Evolutionary conservation across 306 rosid species (phyloP).

Genomic region (Sindora glabra): DNA sequence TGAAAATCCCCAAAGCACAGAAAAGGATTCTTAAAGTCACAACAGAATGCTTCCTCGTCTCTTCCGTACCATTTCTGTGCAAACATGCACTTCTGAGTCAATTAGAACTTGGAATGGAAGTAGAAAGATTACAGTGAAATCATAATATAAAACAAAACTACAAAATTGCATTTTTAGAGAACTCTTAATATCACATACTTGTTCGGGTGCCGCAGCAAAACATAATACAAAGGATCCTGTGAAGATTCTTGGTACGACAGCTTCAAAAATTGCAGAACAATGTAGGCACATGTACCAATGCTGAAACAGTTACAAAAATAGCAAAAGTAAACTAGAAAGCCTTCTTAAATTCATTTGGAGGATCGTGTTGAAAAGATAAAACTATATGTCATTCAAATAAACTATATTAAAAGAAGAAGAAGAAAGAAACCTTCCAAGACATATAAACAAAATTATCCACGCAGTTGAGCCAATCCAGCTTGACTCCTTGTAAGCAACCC

Average conservation of each 20-base stretch:
- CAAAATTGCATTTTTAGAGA: background rate
- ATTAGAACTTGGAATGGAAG: background rate
- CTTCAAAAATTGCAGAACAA: constrained; percentile 59
- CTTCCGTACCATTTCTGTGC: constrained; percentile 38
- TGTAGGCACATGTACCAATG: constrained; percentile 51
- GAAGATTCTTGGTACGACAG: constrained; percentile 60
- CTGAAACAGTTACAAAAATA: constrained; percentile 29
- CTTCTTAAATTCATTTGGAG: background rate
- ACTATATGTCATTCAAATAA: background rate
- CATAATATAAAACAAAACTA: background rate
- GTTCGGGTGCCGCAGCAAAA: constrained; percentile 49
- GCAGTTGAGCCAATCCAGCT: constrained; percentile 48
- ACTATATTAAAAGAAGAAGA: background rate
- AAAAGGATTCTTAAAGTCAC: constrained; percentile 44
- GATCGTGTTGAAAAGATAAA: too few species aligned
- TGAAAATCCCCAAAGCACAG: constrained; percentile 46
- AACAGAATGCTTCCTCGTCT: constrained; percentile 19
- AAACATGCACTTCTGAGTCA: background rate
- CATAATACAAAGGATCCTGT: constrained; percentile 56
- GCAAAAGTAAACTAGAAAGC: constrained; percentile 14
- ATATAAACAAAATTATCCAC: constrained; percentile 58
- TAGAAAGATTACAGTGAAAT: constrained; percentile 2
- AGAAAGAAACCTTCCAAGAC: constrained; percentile 62
- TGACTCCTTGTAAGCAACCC: constrained; percentile 76
- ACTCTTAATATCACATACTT: constrained; percentile 33